Conservation (phyloP, 2,329 filamentous ascomycete species). For the Aschersonia sp. region DNA sequence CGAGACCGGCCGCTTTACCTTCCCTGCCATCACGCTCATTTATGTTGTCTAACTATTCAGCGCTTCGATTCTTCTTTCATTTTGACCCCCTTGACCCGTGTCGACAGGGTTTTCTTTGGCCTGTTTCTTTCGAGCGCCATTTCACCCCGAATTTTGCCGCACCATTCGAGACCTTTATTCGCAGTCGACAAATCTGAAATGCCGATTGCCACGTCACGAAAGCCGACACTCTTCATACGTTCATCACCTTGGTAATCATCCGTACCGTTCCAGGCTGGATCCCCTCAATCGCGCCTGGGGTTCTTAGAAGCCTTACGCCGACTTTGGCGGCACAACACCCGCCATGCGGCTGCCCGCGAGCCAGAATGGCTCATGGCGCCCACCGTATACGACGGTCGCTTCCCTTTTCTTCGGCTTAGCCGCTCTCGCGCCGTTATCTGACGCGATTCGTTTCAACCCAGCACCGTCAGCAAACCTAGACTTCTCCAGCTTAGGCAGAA, state of each 20-base stretch:
- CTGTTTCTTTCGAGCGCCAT: too few species aligned
- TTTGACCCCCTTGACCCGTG: not conserved
- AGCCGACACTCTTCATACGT: too few species aligned
- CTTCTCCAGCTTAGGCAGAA: constrained; percentile 60
- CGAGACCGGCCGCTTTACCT: not conserved
- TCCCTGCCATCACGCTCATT: constrained; percentile 7
- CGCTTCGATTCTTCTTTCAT: not conserved
- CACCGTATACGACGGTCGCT: constrained; percentile 12
- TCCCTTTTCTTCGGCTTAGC: constrained; percentile 23
- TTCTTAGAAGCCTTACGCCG: not conserved
- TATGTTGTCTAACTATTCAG: not conserved
- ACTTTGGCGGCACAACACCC: constrained; percentile 1
- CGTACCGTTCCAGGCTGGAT: too few species aligned
- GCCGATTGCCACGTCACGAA: too few species aligned
- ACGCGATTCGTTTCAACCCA: constrained; percentile 42
- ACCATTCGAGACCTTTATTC: too few species aligned
- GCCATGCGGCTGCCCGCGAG: constrained; percentile 34
- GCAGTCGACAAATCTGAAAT: too few species aligned
- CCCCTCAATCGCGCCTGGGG: not conserved
- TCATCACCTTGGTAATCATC: too few species aligned
- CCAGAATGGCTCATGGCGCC: constrained; percentile 26
- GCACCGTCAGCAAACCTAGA: constrained; percentile 62
- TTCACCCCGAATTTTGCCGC: too few species aligned
- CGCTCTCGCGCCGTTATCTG: constrained; percentile 24
- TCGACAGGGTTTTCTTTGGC: not conserved